Conservation (phyloP, 768 basidiomycete species). For the Trametes cubensis region DNA sequence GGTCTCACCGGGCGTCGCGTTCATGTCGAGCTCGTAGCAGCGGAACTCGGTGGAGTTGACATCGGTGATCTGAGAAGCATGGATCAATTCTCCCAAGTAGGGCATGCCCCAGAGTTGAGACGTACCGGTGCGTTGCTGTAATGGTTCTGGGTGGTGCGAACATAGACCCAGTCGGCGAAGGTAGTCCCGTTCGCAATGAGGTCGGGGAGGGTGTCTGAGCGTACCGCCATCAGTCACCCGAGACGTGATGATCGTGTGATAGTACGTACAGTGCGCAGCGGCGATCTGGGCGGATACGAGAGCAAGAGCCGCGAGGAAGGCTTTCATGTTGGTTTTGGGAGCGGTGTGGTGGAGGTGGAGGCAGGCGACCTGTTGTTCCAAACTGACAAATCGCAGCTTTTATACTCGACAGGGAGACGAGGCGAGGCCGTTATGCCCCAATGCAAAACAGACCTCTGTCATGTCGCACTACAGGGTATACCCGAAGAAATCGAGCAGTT, state of each 20-base stretch:
- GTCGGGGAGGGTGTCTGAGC: constrained; percentile 35
- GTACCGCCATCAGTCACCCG: neutral
- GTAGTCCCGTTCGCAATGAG: constrained; percentile 29
- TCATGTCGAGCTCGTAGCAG: constrained; percentile 36
- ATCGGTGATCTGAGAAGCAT: constrained; percentile 29
- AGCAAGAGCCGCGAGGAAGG: constrained; percentile 25
- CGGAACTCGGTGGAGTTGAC: constrained; percentile 34
- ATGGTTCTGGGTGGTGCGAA: constrained; percentile 35
- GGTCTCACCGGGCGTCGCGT: constrained; percentile 31
- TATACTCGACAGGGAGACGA: neutral
- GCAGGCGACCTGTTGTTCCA: constrained; percentile 1
- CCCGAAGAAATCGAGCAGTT: constrained; percentile 1
- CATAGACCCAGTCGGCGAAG: constrained; percentile 33
- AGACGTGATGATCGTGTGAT: neutral
- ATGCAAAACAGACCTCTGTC: neutral
- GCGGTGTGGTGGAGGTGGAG: neutral
- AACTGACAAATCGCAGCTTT: neutral
- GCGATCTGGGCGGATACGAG: constrained; percentile 24
- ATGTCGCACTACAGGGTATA: neutral
- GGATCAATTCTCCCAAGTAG: neutral
- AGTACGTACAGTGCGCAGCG: constrained; percentile 28
- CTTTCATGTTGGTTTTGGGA: constrained; percentile 24
- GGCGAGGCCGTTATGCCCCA: neutral
- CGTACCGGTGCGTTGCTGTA: constrained; percentile 34
- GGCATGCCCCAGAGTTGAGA: neutral